Base-by-base conservation (phyloP, 345 rosid genomes). In the Eucalyptus regnans region DNA sequence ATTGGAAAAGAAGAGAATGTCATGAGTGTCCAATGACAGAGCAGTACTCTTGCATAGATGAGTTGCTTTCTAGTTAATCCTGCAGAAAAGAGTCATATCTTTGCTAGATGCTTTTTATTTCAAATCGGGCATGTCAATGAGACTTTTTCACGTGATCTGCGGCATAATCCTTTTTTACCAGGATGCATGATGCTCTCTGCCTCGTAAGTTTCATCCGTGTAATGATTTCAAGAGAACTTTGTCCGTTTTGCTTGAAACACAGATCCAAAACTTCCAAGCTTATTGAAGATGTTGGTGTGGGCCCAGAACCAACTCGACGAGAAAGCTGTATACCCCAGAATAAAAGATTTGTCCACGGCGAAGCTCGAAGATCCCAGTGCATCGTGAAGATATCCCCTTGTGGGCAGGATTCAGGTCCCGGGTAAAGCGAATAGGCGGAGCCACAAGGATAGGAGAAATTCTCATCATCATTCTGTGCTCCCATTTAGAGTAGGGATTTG, bases 241-340 rank as follows among this genome's bases (percentile, higher is more conserved):
- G 48, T 83, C 9, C 41, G 52, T 23, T 86, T 71, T 90, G 88
- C 18, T 56, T 68, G 86, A 79, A 86, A 31, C 51, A 64, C 95
- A 98, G 99, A 98, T 89, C 99, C 99, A 13, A 98, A 98, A 93
- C 98, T 98, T 87, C 97, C 98, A 86, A 95, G 95, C 89, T 93
- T 97, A 94, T 93, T 98, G 90, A 98, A 96, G 95, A 97, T 97
- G 99, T 89, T 98, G 94, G 27, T 95, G 80, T 98, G 99, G 99
- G 96, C 97, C 76, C 99, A 98, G 92, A 95, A 91, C 54, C 96
- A 95, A 91, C 97, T 98, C 12, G 99, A 97, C 90, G 97, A 97
- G 90, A 98, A 94, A 92, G 99, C 98, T 87, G 92, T 91, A n/a
- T 98, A 97, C 93, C 99, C 99, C 8, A 95, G 96, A 90, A 96